Evolutionary conservation across 768 basidiomycete genomes (phyloP).

Genomic region (Serendipita sp.): DNA sequence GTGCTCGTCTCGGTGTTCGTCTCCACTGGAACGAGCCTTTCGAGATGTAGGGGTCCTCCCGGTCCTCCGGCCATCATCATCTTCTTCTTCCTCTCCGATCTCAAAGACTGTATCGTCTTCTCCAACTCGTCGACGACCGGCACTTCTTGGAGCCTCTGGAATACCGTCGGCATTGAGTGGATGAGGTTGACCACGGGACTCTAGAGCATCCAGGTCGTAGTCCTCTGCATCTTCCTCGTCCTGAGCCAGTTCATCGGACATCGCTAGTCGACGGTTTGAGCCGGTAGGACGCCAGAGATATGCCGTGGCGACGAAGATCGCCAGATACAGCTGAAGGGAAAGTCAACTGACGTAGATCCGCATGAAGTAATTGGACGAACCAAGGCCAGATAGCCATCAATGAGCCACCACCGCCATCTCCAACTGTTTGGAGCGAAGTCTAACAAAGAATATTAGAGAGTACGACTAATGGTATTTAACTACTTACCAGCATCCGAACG

Average conservation of each 20-base stretch:
- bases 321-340: conserved; percentile 43
- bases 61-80: conserved; percentile 40
- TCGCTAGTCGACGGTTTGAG: conserved; percentile 81
- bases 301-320: conserved; percentile 62
- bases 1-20: conserved; percentile 23
- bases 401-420: conserved; percentile 84
- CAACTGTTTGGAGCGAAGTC: conserved; percentile 88
- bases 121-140: conserved; percentile 30
- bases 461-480: conserved; percentile 8
- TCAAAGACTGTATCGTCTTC: conserved; percentile 76
- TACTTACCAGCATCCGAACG: conserved; percentile 70
- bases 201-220: conserved; percentile 69
- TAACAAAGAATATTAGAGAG: conserved; percentile 16
- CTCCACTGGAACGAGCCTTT: neutral
- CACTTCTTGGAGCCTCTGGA: conserved; percentile 37
- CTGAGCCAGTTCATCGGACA: conserved; percentile 94
- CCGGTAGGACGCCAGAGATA: conserved; percentile 90
- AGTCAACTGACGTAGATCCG: neutral
- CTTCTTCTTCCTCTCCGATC: conserved; percentile 69
- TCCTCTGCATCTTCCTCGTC: conserved; percentile 89
- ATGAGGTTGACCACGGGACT: conserved; percentile 38
- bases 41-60: conserved; percentile 25
- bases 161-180: conserved; percentile 60
- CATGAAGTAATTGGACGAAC: neutral
- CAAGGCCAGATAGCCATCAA: conserved; percentile 86